Percentiles rank a stretch among this genome's conserved stretches.
Evolutionary conservation across 768 basidiomycete species (phyloP).

Genomic region (Mycena amicta): DNA sequence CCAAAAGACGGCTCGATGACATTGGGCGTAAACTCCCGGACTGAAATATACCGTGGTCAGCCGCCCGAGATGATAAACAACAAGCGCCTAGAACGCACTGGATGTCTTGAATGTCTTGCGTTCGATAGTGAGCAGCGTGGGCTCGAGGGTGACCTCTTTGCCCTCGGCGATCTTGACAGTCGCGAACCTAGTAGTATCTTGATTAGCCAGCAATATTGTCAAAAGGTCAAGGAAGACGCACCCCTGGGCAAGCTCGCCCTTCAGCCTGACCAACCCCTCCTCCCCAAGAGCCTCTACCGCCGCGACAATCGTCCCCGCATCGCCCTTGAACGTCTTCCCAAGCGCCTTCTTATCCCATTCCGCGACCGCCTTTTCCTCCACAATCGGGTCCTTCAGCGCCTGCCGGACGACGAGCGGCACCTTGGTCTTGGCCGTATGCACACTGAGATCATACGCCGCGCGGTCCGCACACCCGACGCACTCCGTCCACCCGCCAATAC

Average conservation of each 20-base stretch:
- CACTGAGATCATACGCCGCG: slow-evolving; percentile 92
- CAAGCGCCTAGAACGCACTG: slow-evolving; percentile 46
- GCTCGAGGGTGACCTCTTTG: slow-evolving; percentile 68
- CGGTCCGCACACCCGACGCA: slow-evolving; percentile 99
- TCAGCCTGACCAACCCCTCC: slow-evolving; percentile 61
- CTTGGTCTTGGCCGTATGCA: slow-evolving; percentile 85
- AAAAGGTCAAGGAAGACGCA: too few relatives aligned
- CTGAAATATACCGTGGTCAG: slow-evolving; percentile 41
- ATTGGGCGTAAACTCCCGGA: slow-evolving; percentile 94
- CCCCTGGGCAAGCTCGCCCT: slow-evolving; percentile 76
- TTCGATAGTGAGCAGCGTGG: slow-evolving; percentile 76
- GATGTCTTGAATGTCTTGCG: slow-evolving; percentile 87
- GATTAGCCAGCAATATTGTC: too few relatives aligned
- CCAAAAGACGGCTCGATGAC: slow-evolving; percentile 99
- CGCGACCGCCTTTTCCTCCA: slow-evolving; percentile 77
- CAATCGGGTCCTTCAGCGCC: slow-evolving; percentile 80
- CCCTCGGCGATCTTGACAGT: slow-evolving; percentile 62
- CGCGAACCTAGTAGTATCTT: slow-evolving; percentile 53
- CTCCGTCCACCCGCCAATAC: slow-evolving; percentile 86
- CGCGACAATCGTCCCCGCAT: slow-evolving; percentile 68
- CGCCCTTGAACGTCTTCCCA: slow-evolving; percentile 88
- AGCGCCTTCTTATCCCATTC: slow-evolving; percentile 87
- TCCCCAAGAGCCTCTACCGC: slow-evolving; percentile 69
- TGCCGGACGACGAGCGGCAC: slow-evolving; percentile 84
- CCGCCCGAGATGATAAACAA: neutral